phyloP scores from a whole-genome alignment of 2,329 filamentous ascomycete genomes.

The Aspergillus viridinutans region DNA sequence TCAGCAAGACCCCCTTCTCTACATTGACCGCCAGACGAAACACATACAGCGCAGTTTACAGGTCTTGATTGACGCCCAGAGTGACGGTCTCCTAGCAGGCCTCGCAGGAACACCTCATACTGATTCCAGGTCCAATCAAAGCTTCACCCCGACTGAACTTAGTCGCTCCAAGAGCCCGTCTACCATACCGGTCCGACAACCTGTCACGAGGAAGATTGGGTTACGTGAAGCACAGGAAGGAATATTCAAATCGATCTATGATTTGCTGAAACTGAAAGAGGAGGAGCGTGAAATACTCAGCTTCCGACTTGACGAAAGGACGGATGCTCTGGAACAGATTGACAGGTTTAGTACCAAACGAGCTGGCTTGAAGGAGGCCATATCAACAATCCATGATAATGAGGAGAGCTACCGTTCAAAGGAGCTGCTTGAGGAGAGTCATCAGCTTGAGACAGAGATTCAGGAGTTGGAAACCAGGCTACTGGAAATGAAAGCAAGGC shows the following conservation, averaged over 20 bases:
- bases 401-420: slow-evolving; percentile 43
- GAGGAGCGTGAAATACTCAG: slow-evolving; percentile 52
- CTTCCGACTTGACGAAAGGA: slow-evolving; percentile 42
- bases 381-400: slow-evolving; percentile 46
- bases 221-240: slow-evolving; percentile 52
- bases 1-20: slow-evolving; percentile 44
- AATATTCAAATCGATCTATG: slow-evolving; percentile 54
- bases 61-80: slow-evolving; percentile 57
- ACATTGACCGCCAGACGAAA: slow-evolving; percentile 49
- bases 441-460: slow-evolving; percentile 53
- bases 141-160: slow-evolving; percentile 30
- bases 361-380: slow-evolving; percentile 48
- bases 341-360: slow-evolving; percentile 50
- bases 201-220: slow-evolving; percentile 44
- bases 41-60: slow-evolving; percentile 57
- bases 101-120: slow-evolving; percentile 39
- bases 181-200: slow-evolving; percentile 37
- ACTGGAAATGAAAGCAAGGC: slow-evolving; percentile 51
- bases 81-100: slow-evolving; percentile 52
- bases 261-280: slow-evolving; percentile 53
- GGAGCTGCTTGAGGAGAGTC: slow-evolving; percentile 48
- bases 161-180: slow-evolving; percentile 29
- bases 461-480: slow-evolving; percentile 54
- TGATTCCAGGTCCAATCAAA: slow-evolving; percentile 45
- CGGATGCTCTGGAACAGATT: slow-evolving; percentile 48